phyloP scores from a whole-genome alignment of 208 protist species.

The Acanthamoeba lenticulata region DNA sequence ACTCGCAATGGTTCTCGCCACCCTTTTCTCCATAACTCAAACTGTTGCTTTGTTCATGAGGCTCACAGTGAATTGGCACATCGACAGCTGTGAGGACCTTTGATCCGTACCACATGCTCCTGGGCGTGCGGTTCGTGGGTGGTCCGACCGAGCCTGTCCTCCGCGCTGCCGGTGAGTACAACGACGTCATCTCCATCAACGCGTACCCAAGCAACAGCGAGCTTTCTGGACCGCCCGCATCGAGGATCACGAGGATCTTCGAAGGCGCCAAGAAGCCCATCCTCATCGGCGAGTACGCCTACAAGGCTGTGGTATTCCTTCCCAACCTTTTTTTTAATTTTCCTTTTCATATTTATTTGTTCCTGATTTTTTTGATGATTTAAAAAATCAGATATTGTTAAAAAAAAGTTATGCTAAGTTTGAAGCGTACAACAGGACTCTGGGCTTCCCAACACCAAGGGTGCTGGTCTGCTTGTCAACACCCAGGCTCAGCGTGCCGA shows the following conservation, averaged over 20 bases:
- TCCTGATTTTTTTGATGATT: no score
- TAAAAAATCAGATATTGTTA: no score
- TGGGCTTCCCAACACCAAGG: neutral
- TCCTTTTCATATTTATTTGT: no score
- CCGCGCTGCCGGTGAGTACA: neutral
- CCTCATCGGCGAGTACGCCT: neutral
- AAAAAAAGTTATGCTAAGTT: neutral
- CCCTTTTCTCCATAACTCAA: neutral
- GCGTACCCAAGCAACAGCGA: neutral
- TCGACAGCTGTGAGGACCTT: neutral
- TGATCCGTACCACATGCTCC: neutral
- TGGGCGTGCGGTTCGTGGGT: neutral
- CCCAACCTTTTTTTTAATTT: no score
- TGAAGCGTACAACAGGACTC: conserved; percentile 21
- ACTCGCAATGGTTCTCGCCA: neutral
- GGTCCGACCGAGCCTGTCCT: neutral
- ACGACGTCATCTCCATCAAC: neutral
- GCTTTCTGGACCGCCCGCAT: neutral
- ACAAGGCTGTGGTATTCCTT: neutral
- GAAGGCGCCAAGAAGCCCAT: neutral
- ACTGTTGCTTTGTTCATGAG: neutral
- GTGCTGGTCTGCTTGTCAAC: neutral
- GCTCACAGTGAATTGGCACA: neutral
- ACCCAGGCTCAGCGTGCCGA: neutral
- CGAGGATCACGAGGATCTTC: neutral